Percentiles rank a stretch among this genome's conserved stretches.
Conservation (phyloP, 140 eudicot species). For the Oenanthe javanica region DNA sequence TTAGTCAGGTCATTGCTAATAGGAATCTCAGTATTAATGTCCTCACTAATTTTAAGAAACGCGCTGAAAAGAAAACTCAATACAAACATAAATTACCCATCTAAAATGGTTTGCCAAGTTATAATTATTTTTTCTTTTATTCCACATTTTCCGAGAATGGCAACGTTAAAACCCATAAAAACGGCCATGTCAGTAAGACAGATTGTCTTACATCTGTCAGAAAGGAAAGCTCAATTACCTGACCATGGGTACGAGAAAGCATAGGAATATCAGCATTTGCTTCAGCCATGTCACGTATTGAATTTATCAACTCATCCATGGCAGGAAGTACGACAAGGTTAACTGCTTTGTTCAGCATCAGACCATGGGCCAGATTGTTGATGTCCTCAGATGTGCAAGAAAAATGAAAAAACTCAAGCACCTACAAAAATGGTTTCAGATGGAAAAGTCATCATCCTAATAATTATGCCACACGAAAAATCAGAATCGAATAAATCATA, state of each 20-base stretch:
- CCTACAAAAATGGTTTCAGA: conserved; percentile 30
- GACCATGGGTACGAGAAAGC: conserved; percentile 99
- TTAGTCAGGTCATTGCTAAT: no score
- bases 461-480: background rate
- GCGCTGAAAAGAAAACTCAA: background rate
- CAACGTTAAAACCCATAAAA: background rate
- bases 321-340: conserved; percentile 47
- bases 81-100: background rate
- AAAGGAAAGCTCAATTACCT: conserved; percentile 34
- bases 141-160: background rate
- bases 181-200: background rate
- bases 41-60: background rate
- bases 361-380: conserved; percentile 89
- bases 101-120: background rate
- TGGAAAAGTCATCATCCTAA: background rate
- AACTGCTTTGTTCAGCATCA: conserved; percentile 85
- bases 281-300: conserved; percentile 53
- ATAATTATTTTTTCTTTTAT: background rate
- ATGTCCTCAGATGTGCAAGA: conserved; percentile 98
- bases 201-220: background rate
- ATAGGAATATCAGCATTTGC: conserved; percentile 63
- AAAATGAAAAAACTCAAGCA: conserved; percentile 94
- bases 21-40: background rate
- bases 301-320: conserved; percentile 66
- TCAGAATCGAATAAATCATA: background rate